Evolutionary conservation across 352 stramenopile genomes (phyloP), one percentile per base, ranked within the genome.

Genomic region (Phytopythium oedochilum): DNA sequence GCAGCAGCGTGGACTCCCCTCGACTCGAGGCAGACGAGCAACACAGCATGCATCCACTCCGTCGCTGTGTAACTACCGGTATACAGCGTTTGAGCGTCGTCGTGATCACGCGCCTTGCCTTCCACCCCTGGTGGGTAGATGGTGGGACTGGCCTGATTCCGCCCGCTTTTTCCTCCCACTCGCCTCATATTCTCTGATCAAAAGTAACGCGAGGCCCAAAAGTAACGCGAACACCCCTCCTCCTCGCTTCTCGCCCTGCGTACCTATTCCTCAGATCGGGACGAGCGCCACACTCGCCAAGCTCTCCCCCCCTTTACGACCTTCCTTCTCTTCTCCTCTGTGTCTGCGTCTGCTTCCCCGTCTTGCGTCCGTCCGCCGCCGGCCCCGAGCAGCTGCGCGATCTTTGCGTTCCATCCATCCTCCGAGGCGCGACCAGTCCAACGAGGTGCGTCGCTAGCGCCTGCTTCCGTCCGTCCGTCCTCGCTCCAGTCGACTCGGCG

Each of bases 261-360:
- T 52, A 52, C 45, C 45, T 52, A 52, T 52, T 52, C 45, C 45
- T 52, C 45, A 52, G 45, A 52, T 52, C 26, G 45, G 45, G 45
- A 52, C 45, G 45, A 52, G 45, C 45, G 45, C 45, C 45, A 39
- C 45, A 52, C 45, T 52, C 17, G 18, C 45, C 26, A 35, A 35
- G 45, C 45, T 34, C 23, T 5, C 23, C 40, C 14, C 42, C 23
- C 22, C 2, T 12, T 17, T 26, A 8, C 39, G 8, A 15, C 43
- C 43, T 23, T 15, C 43, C 26, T 14, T 15, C 23, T 11, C 42
- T 15, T n/a, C 18, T 15, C n/a, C 40, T 46, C 23, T 20, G 7
- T 29, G 23, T 12, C 40, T 12, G 40, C 20, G 42, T 10, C 23
- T 48, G 0, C 43, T 23, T 45, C 39, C 39, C n/a, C 39, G 39